Evolutionary conservation across 2,329 filamentous ascomycete genomes (phyloP), one percentile per base, ranked within the genome.

Genomic region (Xylariomycetidae sp.): DNA sequence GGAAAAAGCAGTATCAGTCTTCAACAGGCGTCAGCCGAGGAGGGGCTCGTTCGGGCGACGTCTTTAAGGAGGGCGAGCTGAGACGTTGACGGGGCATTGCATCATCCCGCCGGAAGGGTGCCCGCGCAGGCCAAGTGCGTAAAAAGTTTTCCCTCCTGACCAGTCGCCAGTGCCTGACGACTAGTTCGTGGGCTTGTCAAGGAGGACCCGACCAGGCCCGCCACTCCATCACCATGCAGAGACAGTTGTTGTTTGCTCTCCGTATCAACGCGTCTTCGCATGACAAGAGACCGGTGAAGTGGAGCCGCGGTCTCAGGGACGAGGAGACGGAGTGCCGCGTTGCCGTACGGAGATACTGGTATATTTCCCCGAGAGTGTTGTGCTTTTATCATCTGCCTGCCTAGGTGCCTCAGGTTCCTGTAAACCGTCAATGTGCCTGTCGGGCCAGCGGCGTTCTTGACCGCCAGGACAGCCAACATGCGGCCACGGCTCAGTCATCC

Each of bases 211-310:
- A 43, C 41, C 34, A 38, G 25, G 36, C 31, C 29, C 42, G 20
- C 12, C 35, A 34, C 42, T 40, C 44, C 44, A 47, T 38, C 42
- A 32, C 31, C 27, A 29, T 47, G 44, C 42, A 47, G 39, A 31
- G 35, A 43, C 40, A 44, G 37, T 34, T 46, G 37, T 29, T 36
- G 33, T 29, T 25, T 22, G 28, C 32, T 19, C 27, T 34, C 32
- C 32, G 26, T 19, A 20, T 32, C 29, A 27, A 27, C 19, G 30
- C 23, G 16, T 14, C 7, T 32, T 22, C 30, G 32, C 37, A 33
- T 4, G 34, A 44, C 42, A 20, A 39, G 38, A n/a, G 42, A 41
- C 43, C 44, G 42, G 42, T 48, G 43, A 48, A 42, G 46, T 48
- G 46, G 46, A 35, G 39, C 31, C 10, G 16, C 4, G 28, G 25